Base-by-base conservation (phyloP, 2,329 filamentous ascomycete species). In the Aureobasidium leucospermi region DNA sequence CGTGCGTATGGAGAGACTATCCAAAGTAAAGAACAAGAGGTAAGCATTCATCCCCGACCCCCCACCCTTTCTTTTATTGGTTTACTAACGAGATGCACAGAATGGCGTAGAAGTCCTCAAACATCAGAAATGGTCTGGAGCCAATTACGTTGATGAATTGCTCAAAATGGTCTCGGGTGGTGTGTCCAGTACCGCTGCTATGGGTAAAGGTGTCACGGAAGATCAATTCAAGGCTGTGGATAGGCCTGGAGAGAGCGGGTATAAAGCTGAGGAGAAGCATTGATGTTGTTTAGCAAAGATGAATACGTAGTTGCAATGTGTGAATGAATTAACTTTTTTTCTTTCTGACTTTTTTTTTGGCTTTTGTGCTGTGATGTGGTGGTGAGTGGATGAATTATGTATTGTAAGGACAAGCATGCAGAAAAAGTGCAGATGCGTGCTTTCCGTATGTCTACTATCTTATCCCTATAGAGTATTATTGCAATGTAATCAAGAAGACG, bases 81-180 rank as follows among this genome's bases (percentile, higher is more conserved):
- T 13, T 28, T 52, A 9, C 36, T 15, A 6, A 31, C 6, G 7
- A 16, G 23, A 19, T 55, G 4, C 34, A 81, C 90, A 89, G 63
- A 81, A 82, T 62, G 87, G 87, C 63, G 86, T 96, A 62, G 94
- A 99, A 72, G 94, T 99, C 41, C 90, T 99, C 65, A 96, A 90
- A 76, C 94, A 99, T 79, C 94, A 99, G 84, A 99, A 97, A 77
- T 99, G 94, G 94, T 90, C 85, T 68, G 94, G 94, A 52, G 94
- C 94, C 23, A 92, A 89, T 66, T 97, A 97, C 72, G 89, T 93
- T 19, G 94, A 99, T 73, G 91, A 96, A 74, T 71, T 96, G 78
- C 79, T 96, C 75, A 96, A 96, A 84, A 96, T 99, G 92, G 89
- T 99, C 36, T 92, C 86, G 4, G 94, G 94, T 2, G 94, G 94